Conservation (phyloP, 805 yeast species). For the Hyphopichia homilentoma region DNA sequence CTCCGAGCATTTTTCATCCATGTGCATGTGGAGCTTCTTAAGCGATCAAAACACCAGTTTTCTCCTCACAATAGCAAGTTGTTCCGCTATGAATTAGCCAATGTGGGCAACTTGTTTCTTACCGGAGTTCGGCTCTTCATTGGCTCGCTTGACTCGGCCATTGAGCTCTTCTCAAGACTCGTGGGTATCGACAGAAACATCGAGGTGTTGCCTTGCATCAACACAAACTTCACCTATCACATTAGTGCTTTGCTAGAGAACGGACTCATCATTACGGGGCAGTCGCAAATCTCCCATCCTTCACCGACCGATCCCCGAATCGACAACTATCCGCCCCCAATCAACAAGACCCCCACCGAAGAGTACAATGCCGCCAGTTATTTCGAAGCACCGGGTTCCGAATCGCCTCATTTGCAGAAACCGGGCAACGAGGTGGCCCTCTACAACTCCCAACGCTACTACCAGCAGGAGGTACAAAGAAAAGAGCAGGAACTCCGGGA, state of each 20-base stretch:
- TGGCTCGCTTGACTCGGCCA: constrained; percentile 81
- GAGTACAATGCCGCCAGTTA: background rate
- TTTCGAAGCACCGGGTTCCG: constrained; percentile 1
- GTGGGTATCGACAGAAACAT: constrained; percentile 51
- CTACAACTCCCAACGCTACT: background rate
- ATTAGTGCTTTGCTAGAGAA: constrained; percentile 71
- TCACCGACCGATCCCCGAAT: constrained; percentile 22
- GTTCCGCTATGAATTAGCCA: constrained; percentile 74
- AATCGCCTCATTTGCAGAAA: background rate
- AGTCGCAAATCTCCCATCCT: constrained; percentile 92
- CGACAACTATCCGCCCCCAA: constrained; percentile 23
- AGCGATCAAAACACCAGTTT: constrained; percentile 50
- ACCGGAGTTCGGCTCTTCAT: constrained; percentile 79
- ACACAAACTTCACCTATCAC: constrained; percentile 81
- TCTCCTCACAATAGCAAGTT: constrained; percentile 34
- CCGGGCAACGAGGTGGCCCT: constrained; percentile 6
- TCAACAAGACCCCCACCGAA: constrained; percentile 18
- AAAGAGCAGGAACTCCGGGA: background rate
- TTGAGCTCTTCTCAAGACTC: constrained; percentile 68
- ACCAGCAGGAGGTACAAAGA: too few relatives aligned
- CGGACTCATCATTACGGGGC: constrained; percentile 81
- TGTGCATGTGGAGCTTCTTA: constrained; percentile 72
- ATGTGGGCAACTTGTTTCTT: constrained; percentile 78
- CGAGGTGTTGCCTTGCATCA: constrained; percentile 74
- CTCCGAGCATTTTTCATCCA: constrained; percentile 74